Evolutionary conservation across 2,329 filamentous ascomycete genomes (phyloP), one percentile per base, ranked within the genome.

Genomic region (Aulographum hederae): DNA sequence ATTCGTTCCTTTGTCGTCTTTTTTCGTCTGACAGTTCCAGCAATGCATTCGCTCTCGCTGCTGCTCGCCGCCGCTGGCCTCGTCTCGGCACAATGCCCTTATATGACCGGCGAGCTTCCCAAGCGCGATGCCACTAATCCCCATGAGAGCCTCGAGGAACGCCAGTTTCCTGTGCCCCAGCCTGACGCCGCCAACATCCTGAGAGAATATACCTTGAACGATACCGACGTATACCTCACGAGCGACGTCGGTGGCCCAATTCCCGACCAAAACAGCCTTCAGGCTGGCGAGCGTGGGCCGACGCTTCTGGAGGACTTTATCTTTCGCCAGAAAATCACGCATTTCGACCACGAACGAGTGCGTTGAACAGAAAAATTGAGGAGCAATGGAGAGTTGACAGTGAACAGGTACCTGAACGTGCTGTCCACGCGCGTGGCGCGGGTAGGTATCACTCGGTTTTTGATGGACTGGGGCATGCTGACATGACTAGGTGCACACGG

Each of bases 301-400:
- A 74, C 72, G 1, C 54, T 81, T 14, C 54, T 82, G 1, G 77
- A 81, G 43, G 77, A 81, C 46, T 78, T 76, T 31, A 71, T 76
- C 39, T 73, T 78, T 46, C 64, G 75, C 19, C 73, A 81, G 43
- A 80, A 78, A 55, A 74, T 78, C 26, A 69, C 69, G 30, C 68
- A 66, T 33, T 78, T 79, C 42, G 73, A 79, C 35, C 74, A 79
- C 41, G 75, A 80, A 44, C 58, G 75, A 15, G 75, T 76, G 51
- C 45, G 56, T 45, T 12, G 14, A 26, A 16, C 51, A 2, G 51
- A 54, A 32, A 40, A 48, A n/a, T n/a, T n/a, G n/a, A n/a, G n/a
- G n/a, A n/a, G n/a, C n/a, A n/a, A n/a, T n/a, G n/a, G n/a, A n/a
- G n/a, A n/a, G n/a, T n/a, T n/a, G n/a, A n/a, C n/a, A n/a, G n/a